These are phyloP conservation scores for Russula griseocarnosa DNA, from an alignment of 768 basidiomycete genomes.

Conservation along the genomic window DNA sequence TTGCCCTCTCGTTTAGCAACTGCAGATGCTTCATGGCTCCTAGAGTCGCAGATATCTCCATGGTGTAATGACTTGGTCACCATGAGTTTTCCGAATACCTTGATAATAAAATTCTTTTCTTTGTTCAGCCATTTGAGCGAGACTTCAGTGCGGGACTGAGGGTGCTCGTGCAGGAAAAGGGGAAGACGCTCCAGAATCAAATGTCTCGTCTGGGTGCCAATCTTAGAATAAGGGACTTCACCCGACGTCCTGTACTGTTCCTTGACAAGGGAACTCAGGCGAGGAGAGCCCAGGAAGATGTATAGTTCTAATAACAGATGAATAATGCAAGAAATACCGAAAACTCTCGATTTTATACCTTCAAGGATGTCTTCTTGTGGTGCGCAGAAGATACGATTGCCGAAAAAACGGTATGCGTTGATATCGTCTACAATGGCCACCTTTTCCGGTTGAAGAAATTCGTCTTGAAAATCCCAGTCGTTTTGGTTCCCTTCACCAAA, in stretches of 20 bases:
- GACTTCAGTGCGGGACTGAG: constrained; percentile 57
- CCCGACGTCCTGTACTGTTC: constrained; percentile 66
- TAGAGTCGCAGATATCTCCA: constrained; percentile 46
- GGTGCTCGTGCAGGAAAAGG: constrained; percentile 88
- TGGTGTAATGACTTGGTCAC: constrained; percentile 36
- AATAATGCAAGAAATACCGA: not conserved
- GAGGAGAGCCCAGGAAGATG: constrained; percentile 63
- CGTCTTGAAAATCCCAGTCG: constrained; percentile 67
- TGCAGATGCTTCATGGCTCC: constrained; percentile 69
- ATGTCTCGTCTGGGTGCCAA: constrained; percentile 48
- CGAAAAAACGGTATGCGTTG: constrained; percentile 73
- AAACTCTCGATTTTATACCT: constrained; percentile 40
- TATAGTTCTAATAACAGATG: constrained; percentile 58
- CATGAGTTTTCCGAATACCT: constrained; percentile 57
- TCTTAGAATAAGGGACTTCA: constrained; percentile 48
- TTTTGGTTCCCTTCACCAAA: constrained; percentile 52
- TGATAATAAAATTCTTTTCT: constrained; percentile 63
- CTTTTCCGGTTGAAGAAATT: constrained; percentile 62
- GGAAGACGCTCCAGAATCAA: constrained; percentile 84
- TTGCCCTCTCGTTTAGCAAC: constrained; percentile 52
- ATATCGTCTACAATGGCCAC: constrained; percentile 86
- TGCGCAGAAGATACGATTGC: constrained; percentile 27
- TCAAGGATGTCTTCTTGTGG: constrained; percentile 92
- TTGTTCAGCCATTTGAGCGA: constrained; percentile 34
- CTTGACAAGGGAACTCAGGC: constrained; percentile 65